Evolutionary conservation across 768 basidiomycete species (phyloP), one percentile per base, ranked within the genome.

Genomic region (Panus rudis): DNA sequence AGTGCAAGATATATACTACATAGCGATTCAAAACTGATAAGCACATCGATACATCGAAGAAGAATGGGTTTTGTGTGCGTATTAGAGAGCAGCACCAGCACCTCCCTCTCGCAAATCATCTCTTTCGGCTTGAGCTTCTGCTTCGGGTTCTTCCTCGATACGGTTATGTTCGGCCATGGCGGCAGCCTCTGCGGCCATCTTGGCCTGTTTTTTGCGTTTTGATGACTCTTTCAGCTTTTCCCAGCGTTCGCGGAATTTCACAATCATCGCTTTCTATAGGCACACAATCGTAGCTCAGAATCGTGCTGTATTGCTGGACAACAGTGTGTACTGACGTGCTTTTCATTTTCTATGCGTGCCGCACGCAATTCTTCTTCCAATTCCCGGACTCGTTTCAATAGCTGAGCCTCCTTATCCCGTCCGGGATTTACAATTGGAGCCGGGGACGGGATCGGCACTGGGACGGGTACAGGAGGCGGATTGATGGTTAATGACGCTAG

Each of bases 211-310:
- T 66, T 91, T 90, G 47, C 84, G 78, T 62, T 81, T 88, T 6
- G 87, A 84, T 21, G 84, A 84, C 55, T 92, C 90, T 59, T 92
- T 92, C 44, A 92, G 67, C 60, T 88, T 90, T 58, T 87, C 85
- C 89, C 89, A 92, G 30, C 86, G 73, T 63, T 91, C 89, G 21
- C 84, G 77, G 63, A 86, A 91, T 53, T 84, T 83, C 17, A 72
- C 69, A 50, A 90, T 88, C 76, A 88, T 84, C 10, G 77, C 69
- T 79, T 83, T 86, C 89, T 91, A 63, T 46, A 54, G 28, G 22
- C 33, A 48, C 42, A 44, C 40, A 39, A 37, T 33, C 11, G 13
- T 13, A 11, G 31, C 11, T 12, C 16, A 28, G 16, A 28, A 27
- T 21, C 31, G 11, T 19, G 8, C n/a, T n/a, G n/a, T n/a, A 43